Base-by-base conservation (phyloP, 2,329 filamentous ascomycete genomes). In the Raffaelea arxii region DNA sequence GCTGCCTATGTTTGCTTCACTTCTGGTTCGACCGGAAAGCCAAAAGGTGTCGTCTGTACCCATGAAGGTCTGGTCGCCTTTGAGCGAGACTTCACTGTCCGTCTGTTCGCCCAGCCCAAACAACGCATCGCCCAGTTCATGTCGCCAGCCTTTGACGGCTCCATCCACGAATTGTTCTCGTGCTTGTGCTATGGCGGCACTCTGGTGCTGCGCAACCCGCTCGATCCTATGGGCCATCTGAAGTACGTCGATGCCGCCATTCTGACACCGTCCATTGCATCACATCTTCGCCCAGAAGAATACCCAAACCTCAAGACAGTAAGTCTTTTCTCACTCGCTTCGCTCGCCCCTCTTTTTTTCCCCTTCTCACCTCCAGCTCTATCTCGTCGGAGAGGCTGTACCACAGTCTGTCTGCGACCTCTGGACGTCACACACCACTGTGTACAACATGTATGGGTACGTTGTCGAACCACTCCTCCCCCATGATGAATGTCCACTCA, bases 1-100 rank as follows among this genome's bases (percentile, higher is more conserved):
- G n/a, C 23, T 2, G 66, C 65, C 0, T 72, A 67, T 46, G 24
- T 71, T 0, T 65, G 62, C 41, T 71, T 69, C 48, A 72, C 70
- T 0, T 71, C 66, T 2, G 68, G 68, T 0, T 64, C 62, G 5
- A 70, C 67, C 2, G 68, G 69, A 3, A 58, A 53, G 3, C 68
- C 68, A 1, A 72, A 72, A 51, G 66, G 62, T 0, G 64, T 70
- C 5, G 16, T 63, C 6, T 65, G 60, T 47, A 51, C 48, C 1
- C 66, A 70, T 38, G 41, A 47, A 14, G 58, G 59, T 1, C 48
- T 68, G 1, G 58, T 68, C 0, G 59, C 65, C 0, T 66, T 65
- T 30, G 63, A 65, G 42, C 44, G 35, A 1, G 54, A 63, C 49
- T 47, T 54, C 1, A 51, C 62, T 19, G 62, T 64, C 1, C 56